Percentiles rank a stretch among this genome's conserved stretches.
phyloP scores from a whole-genome alignment of 2,329 filamentous ascomycete species.

The Aspergillus neotritici region DNA sequence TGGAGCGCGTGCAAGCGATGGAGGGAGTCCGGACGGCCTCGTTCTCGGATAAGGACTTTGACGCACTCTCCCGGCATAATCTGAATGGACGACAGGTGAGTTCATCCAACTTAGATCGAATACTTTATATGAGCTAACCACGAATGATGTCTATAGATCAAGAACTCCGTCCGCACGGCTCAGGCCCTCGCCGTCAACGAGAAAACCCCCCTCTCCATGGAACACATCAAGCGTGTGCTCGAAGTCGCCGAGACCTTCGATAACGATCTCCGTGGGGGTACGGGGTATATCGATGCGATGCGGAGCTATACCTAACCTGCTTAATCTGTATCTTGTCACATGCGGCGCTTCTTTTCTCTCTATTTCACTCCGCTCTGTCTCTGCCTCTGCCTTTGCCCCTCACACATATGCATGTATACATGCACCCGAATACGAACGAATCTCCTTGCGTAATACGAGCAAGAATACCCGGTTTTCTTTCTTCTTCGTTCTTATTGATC shows the following conservation, averaged over 20 bases:
- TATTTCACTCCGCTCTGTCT: too few relatives aligned
- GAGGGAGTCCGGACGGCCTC: constrained; percentile 50
- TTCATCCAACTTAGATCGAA: constrained; percentile 2
- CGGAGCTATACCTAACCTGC: constrained; percentile 56
- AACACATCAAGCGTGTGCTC: constrained; percentile 74
- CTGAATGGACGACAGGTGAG: constrained; percentile 62
- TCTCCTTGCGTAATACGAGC: too few relatives aligned
- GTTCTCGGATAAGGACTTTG: constrained; percentile 59
- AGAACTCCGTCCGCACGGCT: constrained; percentile 78
- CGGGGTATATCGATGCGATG: constrained; percentile 79
- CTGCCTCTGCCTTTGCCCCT: too few relatives aligned
- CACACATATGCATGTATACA: too few relatives aligned
- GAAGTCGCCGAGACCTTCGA: constrained; percentile 80
- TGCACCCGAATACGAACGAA: too few relatives aligned
- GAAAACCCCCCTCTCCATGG: constrained; percentile 64
- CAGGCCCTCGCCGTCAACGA: constrained; percentile 78
- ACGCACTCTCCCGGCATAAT: constrained; percentile 60
- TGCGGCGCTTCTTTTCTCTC: too few relatives aligned
- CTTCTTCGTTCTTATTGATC: background rate
- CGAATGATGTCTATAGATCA: constrained; percentile 57
- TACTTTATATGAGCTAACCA: background rate
- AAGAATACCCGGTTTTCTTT: constrained; percentile 1
- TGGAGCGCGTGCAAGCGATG: constrained; percentile 63
- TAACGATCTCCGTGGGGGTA: constrained; percentile 72
- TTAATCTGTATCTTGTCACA: background rate